Evolutionary conservation across 2,329 filamentous ascomycete species (phyloP), one percentile per base, ranked within the genome.

Genomic region (Penicillium psychrosexuale): DNA sequence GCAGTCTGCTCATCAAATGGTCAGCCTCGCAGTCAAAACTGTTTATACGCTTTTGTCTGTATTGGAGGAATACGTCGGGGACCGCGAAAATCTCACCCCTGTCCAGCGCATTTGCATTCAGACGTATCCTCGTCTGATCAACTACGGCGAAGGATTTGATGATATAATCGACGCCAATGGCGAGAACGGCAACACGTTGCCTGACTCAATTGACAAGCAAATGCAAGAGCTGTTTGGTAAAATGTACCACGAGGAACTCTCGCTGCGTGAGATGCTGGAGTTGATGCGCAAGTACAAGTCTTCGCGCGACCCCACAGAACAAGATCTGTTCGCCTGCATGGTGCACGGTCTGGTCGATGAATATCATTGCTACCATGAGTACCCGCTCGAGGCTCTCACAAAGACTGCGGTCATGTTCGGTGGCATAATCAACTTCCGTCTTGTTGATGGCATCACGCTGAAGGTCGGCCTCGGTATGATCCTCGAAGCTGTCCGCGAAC

Each of bases 201-300:
- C 92, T 0, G 80, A 83, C 19, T 85, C 86, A 22, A 90, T 93
- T 51, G 92, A 96, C 63, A 85, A 83, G 61, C 90, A 91, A 71
- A 99, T 99, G 94, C 92, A 97, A 68, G 91, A 97, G 62, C 87
- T 96, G 60, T 99, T 97, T 73, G 97, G 96, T 74, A 90, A 90
- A 67, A 97, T 99, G 92, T 99, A 99, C 70, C 89, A 90, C 61
- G 88, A 90, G 61, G 91, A 97, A 62, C 85, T 92, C 19, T 88
- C 93, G 59, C 89, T 97, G 17, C 85, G 90, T 52, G 85, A 90
- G 51, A 89, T 99, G 61, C 88, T 99, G 48, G 86, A 89, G 58
- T 84, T 91, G 37, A 83, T 99, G 66, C 87, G 91, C 60, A 83
- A 84, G 53, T 96, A 96, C 77, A 97, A 99, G 72, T 86, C 86